A percentile compares a stretch with the other conserved stretches of the same genome.
Conservation (phyloP, 345 rosid genomes). For the Ceriops zippeliana region DNA sequence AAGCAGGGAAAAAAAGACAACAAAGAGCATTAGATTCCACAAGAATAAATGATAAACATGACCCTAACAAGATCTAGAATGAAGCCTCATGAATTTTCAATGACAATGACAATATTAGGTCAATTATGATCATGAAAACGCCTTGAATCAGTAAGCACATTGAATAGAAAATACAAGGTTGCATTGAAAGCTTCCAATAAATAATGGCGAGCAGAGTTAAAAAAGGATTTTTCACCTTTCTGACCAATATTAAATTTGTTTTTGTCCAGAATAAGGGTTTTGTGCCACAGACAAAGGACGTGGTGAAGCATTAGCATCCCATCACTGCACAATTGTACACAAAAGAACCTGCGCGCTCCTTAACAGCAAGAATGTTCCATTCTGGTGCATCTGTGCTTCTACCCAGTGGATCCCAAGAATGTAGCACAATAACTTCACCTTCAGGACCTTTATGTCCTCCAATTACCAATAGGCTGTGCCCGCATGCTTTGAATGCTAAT, state of each 20-base stretch:
- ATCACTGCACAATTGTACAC: conserved; percentile 47
- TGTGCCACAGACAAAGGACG: background rate
- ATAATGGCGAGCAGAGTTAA: no score
- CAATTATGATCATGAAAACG: conserved; percentile 13
- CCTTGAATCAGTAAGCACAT: background rate
- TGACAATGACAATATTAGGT: conserved; percentile 4
- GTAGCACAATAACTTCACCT: conserved; percentile 35
- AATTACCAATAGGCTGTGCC: conserved; percentile 33
- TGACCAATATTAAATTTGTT: background rate
- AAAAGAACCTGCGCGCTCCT: conserved; percentile 37
- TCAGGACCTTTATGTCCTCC: conserved; percentile 37
- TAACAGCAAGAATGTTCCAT: conserved; percentile 40
- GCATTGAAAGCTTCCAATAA: no score
- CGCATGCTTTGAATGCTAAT: conserved; percentile 42
- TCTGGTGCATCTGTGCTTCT: conserved; percentile 19
- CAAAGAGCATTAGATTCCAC: background rate
- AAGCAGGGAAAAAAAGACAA: background rate
- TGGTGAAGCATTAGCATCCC: conserved; percentile 31
- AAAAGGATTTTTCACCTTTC: no score
- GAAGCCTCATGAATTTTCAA: conserved; percentile 8
- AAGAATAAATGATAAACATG: background rate
- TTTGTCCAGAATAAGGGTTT: background rate
- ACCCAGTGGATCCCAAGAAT: conserved; percentile 37
- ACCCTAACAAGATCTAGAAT: background rate
- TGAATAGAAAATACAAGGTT: background rate